Base-by-base conservation (phyloP, 345 rosid genomes). In the Cardamine resedifolia region DNA sequence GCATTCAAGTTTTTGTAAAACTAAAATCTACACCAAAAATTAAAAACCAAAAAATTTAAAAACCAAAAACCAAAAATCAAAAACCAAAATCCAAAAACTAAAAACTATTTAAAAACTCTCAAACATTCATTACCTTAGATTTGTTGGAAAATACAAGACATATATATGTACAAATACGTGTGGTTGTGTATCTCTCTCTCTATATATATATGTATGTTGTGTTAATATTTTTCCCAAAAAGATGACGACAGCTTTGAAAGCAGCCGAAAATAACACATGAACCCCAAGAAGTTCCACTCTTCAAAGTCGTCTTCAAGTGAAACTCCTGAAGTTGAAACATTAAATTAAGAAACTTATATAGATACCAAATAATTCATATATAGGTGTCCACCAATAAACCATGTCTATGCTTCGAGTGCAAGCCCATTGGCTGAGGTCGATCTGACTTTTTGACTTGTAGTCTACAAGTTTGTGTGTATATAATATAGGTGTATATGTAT, bases 221-320 rank as follows among this genome's bases (percentile, higher is more conserved):
- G 44, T 48, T 57, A 38, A 11, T 15, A 74, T 19, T 19, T 57
- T 45, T 12, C 24, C 12, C 21, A 59, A 7, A 58, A 48, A 60
- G 50, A 68, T 60, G 74, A 60, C 49, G 63, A 44, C 63, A 61
- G 63, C 58, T 30, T 67, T 68, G 57, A 44, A 75, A 30, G 51
- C 58, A 59, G 63, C 74, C 24, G 50, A 75, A 50, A 60, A 21
- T 68, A 68, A 51, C 31, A 51, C 31, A 68, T 60, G 68, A 68
- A 61, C 63, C 39, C 57, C 74, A 61, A 75, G 15, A 75, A 67
- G 31, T 60, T 68, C 49, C 19, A 75, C 50, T 68, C 64, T 53
- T 68, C 58, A 61, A 68, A 68, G 74, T 68, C 74, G 57, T 75
- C 58, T 75, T 52, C 74, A 68, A 75, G 58, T 68, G 74, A 60